These are phyloP conservation scores for Pythium aquatile DNA, from an alignment of 352 stramenopile genomes.

Conservation along the genomic window DNA sequence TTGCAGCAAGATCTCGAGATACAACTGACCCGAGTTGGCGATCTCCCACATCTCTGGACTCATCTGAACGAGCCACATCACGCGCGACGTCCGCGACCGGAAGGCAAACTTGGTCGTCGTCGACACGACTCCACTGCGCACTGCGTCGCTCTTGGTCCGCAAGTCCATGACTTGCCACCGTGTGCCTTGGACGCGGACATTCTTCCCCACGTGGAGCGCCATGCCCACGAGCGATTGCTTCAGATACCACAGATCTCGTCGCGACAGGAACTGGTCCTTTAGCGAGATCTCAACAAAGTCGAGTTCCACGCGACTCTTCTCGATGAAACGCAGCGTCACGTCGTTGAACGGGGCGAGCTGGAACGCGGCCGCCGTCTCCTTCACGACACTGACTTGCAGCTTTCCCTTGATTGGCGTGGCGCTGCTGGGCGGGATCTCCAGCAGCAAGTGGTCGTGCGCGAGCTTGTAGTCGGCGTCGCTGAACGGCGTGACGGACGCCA, in stretches of 20 bases:
- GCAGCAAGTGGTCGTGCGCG: constrained; percentile 65
- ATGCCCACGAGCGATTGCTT: constrained; percentile 67
- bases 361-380: constrained; percentile 74
- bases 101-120: constrained; percentile 97
- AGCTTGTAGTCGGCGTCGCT: constrained; percentile 15
- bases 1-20: constrained; percentile 89
- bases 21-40: constrained; percentile 85
- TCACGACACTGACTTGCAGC: constrained; percentile 80
- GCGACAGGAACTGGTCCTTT: constrained; percentile 92
- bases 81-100: constrained; percentile 90
- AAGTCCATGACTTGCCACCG: constrained; percentile 91
- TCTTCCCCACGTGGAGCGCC: constrained; percentile 78
- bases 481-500: constrained; percentile 25
- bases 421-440: constrained; percentile 72
- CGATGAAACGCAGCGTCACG: constrained; percentile 79
- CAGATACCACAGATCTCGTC: constrained; percentile 89
- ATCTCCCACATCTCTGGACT: constrained; percentile 94
- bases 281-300: constrained; percentile 90
- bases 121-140: constrained; percentile 93
- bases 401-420: constrained; percentile 70
- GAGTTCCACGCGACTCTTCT: constrained; percentile 71
- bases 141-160: constrained; percentile 70
- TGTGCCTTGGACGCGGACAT: constrained; percentile 66
- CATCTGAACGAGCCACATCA: constrained; percentile 98
- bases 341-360: constrained; percentile 75